These are phyloP conservation scores for Boeremia exigua DNA, from an alignment of 2,329 filamentous ascomycete species.

Conservation along the genomic window DNA sequence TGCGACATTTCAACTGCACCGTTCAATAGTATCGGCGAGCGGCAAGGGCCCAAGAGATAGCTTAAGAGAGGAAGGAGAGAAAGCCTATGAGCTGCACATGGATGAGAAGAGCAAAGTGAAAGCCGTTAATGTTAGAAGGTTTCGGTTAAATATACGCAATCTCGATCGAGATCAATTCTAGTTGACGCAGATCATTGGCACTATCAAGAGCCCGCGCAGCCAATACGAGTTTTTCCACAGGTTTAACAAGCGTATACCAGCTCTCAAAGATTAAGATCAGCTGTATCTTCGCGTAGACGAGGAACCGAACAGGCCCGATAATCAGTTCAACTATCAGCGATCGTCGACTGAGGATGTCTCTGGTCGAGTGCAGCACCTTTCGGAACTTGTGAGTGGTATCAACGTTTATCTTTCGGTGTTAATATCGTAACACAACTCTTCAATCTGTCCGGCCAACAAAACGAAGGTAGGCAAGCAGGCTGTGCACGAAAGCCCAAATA, in stretches of 20 bases:
- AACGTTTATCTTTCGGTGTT: background rate
- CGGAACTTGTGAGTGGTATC: background rate
- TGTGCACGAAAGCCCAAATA: constrained; percentile 16
- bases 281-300: background rate
- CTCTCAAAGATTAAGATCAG: background rate
- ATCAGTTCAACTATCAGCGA: background rate
- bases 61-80: constrained; percentile 12
- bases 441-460: constrained; percentile 8
- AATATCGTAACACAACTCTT: background rate
- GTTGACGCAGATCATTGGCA: constrained; percentile 13
- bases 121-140: background rate
- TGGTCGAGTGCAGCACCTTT: background rate
- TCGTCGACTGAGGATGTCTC: background rate
- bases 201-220: constrained; percentile 14
- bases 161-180: constrained; percentile 19
- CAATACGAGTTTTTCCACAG: constrained; percentile 10
- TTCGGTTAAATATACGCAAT: constrained; percentile 12
- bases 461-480: constrained; percentile 13
- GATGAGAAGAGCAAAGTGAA: background rate
- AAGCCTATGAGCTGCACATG: background rate
- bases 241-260: background rate
- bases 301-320: background rate
- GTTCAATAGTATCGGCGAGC: constrained; percentile 13
- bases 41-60: constrained; percentile 14
- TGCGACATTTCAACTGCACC: constrained; percentile 17